These are phyloP conservation scores for Aaosphaeria arxii DNA, from an alignment of 2,329 filamentous ascomycete genomes.

Conservation along the genomic window DNA sequence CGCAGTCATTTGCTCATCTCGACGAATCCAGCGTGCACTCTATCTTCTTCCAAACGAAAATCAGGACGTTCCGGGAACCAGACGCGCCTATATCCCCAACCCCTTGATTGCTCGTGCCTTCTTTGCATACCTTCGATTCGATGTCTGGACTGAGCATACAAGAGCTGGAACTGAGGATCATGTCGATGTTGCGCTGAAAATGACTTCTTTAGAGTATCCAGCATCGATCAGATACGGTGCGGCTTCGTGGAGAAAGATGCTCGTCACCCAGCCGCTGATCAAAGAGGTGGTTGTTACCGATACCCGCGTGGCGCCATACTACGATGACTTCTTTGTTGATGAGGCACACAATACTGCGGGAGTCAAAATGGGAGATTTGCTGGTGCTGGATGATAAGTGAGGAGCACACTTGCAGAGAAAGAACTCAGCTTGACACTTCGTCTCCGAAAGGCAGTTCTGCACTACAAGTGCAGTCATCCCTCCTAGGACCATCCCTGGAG, in stretches of 20 bases:
- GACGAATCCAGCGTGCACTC: slow-evolving; percentile 8
- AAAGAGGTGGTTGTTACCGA: not conserved
- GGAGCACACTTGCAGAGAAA: too few species aligned
- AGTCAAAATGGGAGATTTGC: slow-evolving; percentile 2
- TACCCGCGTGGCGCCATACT: slow-evolving; percentile 4
- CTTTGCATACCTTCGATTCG: slow-evolving; percentile 2
- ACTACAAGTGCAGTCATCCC: too few species aligned
- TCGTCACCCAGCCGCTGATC: slow-evolving; percentile 6
- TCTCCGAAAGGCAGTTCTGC: too few species aligned
- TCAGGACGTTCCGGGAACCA: not conserved
- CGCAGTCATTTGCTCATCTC: slow-evolving; percentile 8
- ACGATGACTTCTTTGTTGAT: slow-evolving; percentile 4
- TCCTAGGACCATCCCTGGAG: too few species aligned
- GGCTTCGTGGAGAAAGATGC: slow-evolving; percentile 9
- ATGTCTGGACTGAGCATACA: not conserved
- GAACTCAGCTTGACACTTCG: too few species aligned
- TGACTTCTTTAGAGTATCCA: not conserved
- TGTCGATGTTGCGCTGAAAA: not conserved
- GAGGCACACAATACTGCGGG: slow-evolving; percentile 1
- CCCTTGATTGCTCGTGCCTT: slow-evolving; percentile 6
- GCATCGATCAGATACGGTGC: slow-evolving; percentile 1
- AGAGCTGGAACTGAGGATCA: not conserved
- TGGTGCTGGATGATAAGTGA: slow-evolving; percentile 1
- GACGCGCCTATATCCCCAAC: slow-evolving; percentile 2
- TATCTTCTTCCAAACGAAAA: slow-evolving; percentile 5